phyloP scores from a whole-genome alignment of 495 filamentous ascomycete genomes.

The Tuber umbilicatum region DNA sequence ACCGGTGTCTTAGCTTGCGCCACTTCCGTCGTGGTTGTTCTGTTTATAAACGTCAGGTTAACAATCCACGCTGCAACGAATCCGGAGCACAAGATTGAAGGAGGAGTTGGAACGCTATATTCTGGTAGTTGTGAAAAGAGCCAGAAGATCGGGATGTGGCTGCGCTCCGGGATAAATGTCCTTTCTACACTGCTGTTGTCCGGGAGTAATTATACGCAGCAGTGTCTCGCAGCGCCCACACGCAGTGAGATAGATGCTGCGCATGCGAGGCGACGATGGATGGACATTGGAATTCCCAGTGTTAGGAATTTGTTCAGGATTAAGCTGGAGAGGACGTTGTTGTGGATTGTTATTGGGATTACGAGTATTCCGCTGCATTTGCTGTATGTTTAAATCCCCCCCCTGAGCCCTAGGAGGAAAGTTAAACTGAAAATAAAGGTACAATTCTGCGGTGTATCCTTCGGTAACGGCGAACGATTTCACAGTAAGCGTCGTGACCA shows the following conservation, averaged over 20 bases:
- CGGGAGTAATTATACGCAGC: constrained; percentile 39
- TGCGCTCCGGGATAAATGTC: constrained; percentile 39
- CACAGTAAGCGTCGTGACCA: too few relatives aligned
- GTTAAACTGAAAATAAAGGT: too few relatives aligned
- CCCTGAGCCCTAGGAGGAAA: too few relatives aligned
- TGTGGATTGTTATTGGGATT: constrained; percentile 31
- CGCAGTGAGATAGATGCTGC: constrained; percentile 38
- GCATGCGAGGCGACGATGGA: constrained; percentile 27
- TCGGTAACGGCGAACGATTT: too few relatives aligned
- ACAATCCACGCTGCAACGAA: constrained; percentile 7
- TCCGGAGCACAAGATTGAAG: not conserved
- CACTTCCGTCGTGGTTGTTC: not conserved
- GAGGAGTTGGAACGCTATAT: constrained; percentile 10
- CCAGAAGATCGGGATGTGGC: constrained; percentile 15
- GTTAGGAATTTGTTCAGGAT: constrained; percentile 34
- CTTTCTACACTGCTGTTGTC: constrained; percentile 35
- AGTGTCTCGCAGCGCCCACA: constrained; percentile 40
- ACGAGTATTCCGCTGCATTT: constrained; percentile 41
- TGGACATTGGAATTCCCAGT: constrained; percentile 42
- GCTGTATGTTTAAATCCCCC: too few relatives aligned
- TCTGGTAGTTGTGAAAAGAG: constrained; percentile 22
- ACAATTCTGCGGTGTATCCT: too few relatives aligned
- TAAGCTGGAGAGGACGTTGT: constrained; percentile 1
- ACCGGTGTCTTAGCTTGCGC: not conserved
- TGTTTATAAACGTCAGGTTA: constrained; percentile 2